Conservation (phyloP, 306 rosid species). For the Medicago lupulina region DNA sequence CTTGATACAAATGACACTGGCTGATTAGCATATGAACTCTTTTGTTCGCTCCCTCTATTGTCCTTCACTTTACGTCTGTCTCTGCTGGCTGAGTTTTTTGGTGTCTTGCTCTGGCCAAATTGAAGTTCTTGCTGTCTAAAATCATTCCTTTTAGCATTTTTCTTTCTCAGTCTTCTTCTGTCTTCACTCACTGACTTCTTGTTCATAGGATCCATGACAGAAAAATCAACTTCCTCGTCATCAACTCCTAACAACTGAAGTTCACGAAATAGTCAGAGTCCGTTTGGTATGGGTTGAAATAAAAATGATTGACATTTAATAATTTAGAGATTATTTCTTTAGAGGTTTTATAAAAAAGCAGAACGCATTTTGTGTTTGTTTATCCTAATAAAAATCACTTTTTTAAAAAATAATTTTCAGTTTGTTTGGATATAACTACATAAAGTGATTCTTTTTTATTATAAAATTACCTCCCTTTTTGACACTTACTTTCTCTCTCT, state of each 20-base stretch:
- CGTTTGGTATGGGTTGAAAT: too few species aligned
- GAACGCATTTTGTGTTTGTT: too few species aligned
- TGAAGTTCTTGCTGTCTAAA: constrained; percentile 45
- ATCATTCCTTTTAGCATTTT: constrained; percentile 50
- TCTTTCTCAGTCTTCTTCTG: constrained; percentile 54
- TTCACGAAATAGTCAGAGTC: neutral
- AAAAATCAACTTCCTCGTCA: constrained; percentile 68
- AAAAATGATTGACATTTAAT: too few species aligned
- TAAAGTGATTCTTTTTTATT: too few species aligned
- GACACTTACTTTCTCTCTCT: too few species aligned
- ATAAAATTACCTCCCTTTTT: too few species aligned
- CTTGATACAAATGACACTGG: constrained; percentile 85
- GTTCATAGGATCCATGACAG: constrained; percentile 54
- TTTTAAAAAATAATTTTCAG: too few species aligned
- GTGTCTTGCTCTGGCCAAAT: constrained; percentile 47
- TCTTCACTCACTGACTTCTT: constrained; percentile 48
- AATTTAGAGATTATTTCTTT: too few species aligned
- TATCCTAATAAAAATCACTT: too few species aligned
- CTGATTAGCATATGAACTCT: constrained; percentile 62
- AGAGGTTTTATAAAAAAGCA: too few species aligned
- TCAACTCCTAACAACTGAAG: constrained; percentile 75
- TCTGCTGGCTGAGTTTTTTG: constrained; percentile 48
- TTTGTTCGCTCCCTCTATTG: constrained; percentile 55
- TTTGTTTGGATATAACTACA: too few species aligned
- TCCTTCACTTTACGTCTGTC: constrained; percentile 57